Conservation (phyloP, 768 basidiomycete species). For the Pulveroboletus sp. region DNA sequence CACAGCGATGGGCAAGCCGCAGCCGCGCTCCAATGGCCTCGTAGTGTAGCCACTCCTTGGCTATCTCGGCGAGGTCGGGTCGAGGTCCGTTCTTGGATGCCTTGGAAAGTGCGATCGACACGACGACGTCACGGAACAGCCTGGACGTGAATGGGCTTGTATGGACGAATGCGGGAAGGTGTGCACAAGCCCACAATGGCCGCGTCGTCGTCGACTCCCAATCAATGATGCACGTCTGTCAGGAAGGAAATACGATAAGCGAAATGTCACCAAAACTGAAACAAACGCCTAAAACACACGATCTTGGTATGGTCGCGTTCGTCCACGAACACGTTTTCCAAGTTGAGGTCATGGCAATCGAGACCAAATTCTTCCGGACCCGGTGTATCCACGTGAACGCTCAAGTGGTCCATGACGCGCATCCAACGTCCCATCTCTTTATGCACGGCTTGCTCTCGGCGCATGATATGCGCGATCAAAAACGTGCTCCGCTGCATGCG, state of each 20-base stretch:
- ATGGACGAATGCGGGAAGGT: slow-evolving; percentile 75
- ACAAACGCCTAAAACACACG: too few species aligned
- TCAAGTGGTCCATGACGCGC: slow-evolving; percentile 59
- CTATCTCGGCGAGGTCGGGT: slow-evolving; percentile 40
- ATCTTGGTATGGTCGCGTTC: slow-evolving; percentile 61
- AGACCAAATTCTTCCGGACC: slow-evolving; percentile 63
- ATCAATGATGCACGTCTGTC: slow-evolving; percentile 86
- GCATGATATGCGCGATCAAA: slow-evolving; percentile 62
- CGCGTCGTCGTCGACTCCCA: slow-evolving; percentile 90
- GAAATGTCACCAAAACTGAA: too few species aligned
- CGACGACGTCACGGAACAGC: slow-evolving; percentile 64
- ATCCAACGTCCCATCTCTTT: slow-evolving; percentile 73
- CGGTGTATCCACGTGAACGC: slow-evolving; percentile 29
- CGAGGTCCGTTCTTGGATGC: slow-evolving; percentile 17
- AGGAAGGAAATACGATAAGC: too few species aligned
- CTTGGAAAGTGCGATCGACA: slow-evolving; percentile 38
- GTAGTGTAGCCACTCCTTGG: slow-evolving; percentile 70
- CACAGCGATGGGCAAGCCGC: slow-evolving; percentile 74
- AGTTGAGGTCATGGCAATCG: slow-evolving; percentile 81
- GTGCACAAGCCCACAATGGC: slow-evolving; percentile 81
- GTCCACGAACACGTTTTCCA: slow-evolving; percentile 85
- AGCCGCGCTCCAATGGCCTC: slow-evolving; percentile 63
- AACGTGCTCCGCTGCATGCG: slow-evolving; percentile 79
- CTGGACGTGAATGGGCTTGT: slow-evolving; percentile 70
- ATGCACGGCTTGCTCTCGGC: slow-evolving; percentile 59